Evolutionary conservation across 306 rosid genomes (phyloP).

Genomic region (Oxytropis ochrocephala): DNA sequence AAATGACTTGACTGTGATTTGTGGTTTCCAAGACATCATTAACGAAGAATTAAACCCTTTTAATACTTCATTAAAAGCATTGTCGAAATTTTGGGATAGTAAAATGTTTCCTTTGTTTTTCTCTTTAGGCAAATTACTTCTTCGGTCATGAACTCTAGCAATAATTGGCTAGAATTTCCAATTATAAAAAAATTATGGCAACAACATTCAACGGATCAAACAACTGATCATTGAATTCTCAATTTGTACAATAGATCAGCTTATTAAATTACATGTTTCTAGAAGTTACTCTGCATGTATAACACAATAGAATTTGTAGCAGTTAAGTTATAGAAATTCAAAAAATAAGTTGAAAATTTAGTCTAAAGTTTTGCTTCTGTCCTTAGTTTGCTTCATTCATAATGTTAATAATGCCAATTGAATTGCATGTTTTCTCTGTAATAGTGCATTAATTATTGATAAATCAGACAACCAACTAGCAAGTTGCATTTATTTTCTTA

Average conservation of each 20-base stretch:
- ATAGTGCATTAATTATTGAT: background rate
- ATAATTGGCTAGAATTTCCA: too few species aligned
- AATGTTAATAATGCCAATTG: background rate
- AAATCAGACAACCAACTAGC: background rate
- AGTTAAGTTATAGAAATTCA: background rate
- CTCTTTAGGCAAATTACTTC: too few species aligned
- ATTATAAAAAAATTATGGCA: too few species aligned
- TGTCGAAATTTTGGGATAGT: too few species aligned
- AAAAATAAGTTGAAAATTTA: background rate
- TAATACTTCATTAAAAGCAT: too few species aligned
- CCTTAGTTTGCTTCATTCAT: background rate
- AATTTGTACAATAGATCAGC: background rate
- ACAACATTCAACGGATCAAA: background rate
- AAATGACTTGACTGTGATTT: too few species aligned
- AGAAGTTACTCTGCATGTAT: background rate
- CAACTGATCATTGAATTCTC: background rate
- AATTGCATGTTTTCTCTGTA: background rate
- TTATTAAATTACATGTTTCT: background rate
- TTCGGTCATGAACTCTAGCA: too few species aligned
- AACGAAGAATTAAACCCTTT: too few species aligned
- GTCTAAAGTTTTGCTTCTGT: background rate
- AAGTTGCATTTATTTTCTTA: conserved; percentile 7
- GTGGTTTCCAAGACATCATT: too few species aligned
- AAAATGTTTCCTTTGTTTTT: too few species aligned
- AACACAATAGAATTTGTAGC: too few species aligned